These are phyloP conservation scores for Marchantia polymorpha DNA, from an alignment of 225 moss, liverwort and hornwort species.

Conservation along the genomic window DNA sequence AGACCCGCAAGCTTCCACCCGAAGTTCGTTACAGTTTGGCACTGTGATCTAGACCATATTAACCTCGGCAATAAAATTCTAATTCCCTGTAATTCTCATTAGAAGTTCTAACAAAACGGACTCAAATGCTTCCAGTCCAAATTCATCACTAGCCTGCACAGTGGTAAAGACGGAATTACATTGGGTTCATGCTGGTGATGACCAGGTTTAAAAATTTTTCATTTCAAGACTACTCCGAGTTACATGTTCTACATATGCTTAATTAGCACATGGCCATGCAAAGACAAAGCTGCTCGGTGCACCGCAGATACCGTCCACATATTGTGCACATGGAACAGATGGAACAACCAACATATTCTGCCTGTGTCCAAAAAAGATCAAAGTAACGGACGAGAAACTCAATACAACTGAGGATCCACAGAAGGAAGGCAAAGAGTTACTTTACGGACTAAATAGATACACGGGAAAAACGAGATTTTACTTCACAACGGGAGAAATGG, in stretches of 20 bases:
- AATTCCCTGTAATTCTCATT: too few relatives aligned
- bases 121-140: too few relatives aligned
- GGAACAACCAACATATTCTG: neutral
- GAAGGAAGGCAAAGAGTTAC: neutral
- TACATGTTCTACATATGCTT: neutral
- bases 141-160: too few relatives aligned
- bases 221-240: neutral
- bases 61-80: too few relatives aligned
- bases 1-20: too few relatives aligned
- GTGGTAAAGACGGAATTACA: too few relatives aligned
- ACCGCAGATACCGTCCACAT: neutral
- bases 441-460: neutral
- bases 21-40: too few relatives aligned
- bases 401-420: neutral
- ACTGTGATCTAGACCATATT: too few relatives aligned
- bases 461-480: slow-evolving; percentile 1
- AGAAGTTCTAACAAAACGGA: too few relatives aligned
- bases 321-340: neutral
- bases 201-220: too few relatives aligned
- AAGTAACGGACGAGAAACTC: neutral
- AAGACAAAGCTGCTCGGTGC: neutral
- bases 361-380: neutral
- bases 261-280: neutral
- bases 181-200: too few relatives aligned
- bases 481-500: neutral